Base-by-base conservation (phyloP, 257 asterid genomes). In the Dorcoceras hygrometricum region DNA sequence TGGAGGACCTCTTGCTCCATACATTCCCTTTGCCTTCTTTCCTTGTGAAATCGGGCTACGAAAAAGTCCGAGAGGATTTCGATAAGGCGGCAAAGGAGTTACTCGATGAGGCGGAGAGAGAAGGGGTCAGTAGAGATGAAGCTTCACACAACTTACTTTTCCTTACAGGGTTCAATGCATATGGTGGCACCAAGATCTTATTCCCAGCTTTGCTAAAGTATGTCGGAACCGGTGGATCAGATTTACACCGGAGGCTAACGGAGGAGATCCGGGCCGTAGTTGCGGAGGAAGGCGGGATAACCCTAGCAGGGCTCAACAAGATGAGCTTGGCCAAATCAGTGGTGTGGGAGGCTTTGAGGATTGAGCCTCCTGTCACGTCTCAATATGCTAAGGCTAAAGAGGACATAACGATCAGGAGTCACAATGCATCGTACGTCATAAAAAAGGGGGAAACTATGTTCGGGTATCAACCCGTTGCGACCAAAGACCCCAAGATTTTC, bases 21-120 rank as follows among this genome's bases (percentile, higher is more conserved):
- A 77, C 78, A 6, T 80, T 80, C 18, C 78, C 74, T 0, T 18
- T 79, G 1, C 84, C 84, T 0, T 65, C 23, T 0, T 43, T 55
- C 31, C 6, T 25, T 0, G 81, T 76, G 32, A 79, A 69, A 59
- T 63, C 75, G 4, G 72, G 75, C 9, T 75, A 75, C 57, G 64
- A 78, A 48, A 62, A 62, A n/a, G 28, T 76, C 10, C 77, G 34
- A 39, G 51, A 62, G 9, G 71, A 63, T 0, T 71, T 80, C 3
- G 9, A 62, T 0, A 65, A 31, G 5, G 69, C 64, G 22, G 69
- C 70, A n/a, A 64, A 25, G 23, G 23, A n/a, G 39, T 34, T 76
- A 23, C 63, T 79, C 6, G 77, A 79, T 26, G 81, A 79, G 63
- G 84, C 84, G 24, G 84, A 76, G 77, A 36, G 27, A 27, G 48